Evolutionary conservation across 495 filamentous ascomycete species (phyloP), one percentile per base, ranked within the genome.

Genomic region (Podospora anserina): DNA sequence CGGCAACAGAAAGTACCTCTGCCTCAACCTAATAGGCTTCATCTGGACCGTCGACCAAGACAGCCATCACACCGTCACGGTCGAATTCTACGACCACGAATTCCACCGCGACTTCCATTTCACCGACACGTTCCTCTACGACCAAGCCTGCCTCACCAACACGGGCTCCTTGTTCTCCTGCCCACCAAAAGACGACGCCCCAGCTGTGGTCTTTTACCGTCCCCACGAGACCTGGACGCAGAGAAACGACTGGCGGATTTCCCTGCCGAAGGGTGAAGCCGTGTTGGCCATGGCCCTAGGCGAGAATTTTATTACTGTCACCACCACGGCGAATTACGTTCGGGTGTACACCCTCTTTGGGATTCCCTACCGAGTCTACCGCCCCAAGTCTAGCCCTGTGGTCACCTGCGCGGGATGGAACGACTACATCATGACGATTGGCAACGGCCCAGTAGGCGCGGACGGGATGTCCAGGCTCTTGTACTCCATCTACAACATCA

Each of bases 31-130:
- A 68, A 90, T 92, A 34, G 95, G 96, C 16, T 92, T 92, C 71
- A 92, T 97, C 5, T 99, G 96, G 95, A 98, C 95, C 0, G 92
- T 98, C 16, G 91, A 96, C 72, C 96, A 99, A 79, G 93, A 96
- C 71, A 90, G 89, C 0, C 94, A 98, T 70, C 86, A 98, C 78
- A 99, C 94, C 6, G 90, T 99, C 28, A 98, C 96, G 0, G 92
- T 98, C 18, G 95, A 99, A 71, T 99, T 99, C 77, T 97, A 97
- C 76, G 95, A 99, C 79, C 87, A 91, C 23, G 92, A 97, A 68
- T 88, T 88, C 64, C 92, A 97, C 75, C 85, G 96, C 26, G 91
- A 96, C 78, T 97, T 97, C 73, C 95, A 99, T 79, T 98, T 98
- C 79, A 98, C 94, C 2, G 95, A 99, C 74, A 93, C 93, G 1